Base-by-base conservation (phyloP, 306 rosid genomes). In the Albizia julibrissin region DNA sequence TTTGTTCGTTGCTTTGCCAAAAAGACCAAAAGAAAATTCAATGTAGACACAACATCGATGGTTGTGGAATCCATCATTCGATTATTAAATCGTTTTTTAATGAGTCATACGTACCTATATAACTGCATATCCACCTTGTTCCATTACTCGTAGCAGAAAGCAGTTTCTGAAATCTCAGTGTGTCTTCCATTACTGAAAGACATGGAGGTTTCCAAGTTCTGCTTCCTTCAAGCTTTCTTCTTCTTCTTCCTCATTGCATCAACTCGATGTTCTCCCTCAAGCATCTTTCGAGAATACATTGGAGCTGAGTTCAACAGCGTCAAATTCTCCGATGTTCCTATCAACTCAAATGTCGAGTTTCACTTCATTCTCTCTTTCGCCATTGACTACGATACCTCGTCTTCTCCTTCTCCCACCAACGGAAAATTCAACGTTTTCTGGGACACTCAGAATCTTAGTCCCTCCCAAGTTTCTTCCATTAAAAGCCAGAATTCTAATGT, bases 311-410 rank as follows among this genome's bases (percentile, higher is more conserved):
- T 86, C 82, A 89, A 90, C 8, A 82, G 87, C 37, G 94, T 91
- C 14, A 89, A 80, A 75, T 90, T 94, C 62, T 84, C 90, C 0
- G 93, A 94, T 44, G 94, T 92, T 27, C 98, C 93, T 0, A 76
- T 94, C 0, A 89, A 90, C 84, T 80, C 91, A 11, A 79, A 77
- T 22, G 93, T 90, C 18, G 65, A 92, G 54, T 90, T 92, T 81
- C 94, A 92, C 84, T 94, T 92, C 94, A 78, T 94, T 52, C 92
- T 91, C 56, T 91, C 98, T 64, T 94, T 94, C 33, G 92, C 92
- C 4, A 90, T 92, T 1, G 97, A 94, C 75, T 94, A 88, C 1
- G 97, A 94, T 50, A 29, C 90, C 15, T 92, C 96, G 1, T 84
- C 80, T 16, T 71, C 88, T 22, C 79, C 91, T 15, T 83, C 94